Evolutionary conservation across 345 rosid genomes (phyloP), one percentile per base, ranked within the genome.

Genomic region (Streptanthus diversifolius): DNA sequence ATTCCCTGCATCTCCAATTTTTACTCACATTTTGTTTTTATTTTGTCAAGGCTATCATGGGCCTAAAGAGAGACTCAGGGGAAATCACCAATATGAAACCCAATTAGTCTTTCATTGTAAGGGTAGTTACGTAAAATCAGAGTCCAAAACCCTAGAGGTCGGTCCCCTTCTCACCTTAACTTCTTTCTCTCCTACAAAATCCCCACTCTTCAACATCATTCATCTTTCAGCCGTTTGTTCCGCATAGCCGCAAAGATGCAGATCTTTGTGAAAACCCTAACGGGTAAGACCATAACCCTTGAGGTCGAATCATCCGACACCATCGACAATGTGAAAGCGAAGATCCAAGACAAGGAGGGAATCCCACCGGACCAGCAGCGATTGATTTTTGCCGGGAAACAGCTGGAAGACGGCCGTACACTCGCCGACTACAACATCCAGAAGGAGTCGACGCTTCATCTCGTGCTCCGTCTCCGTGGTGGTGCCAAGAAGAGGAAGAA

Each of bases 241-340:
- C 24, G 3, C 39, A 4, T 30, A 1, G 48, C 19, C 43, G 35
- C 29, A 30, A 75, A 71, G 77, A 87, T 87, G 92, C 92, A 87
- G 87, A 85, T 87, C 83, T 87, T 87, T 73, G 92, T 86, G 73
- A 88, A 87, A 71, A 85, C 93, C 87, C 85, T 88, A 14, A 85
- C 93, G 74, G 92, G 92, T 44, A 87, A 87, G 82, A 87, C 90
- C 14, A 85, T 87, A 12, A 87, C 90, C 36, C 86, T 87, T 0
- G 92, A 87, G 85, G 81, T 77, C 0, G 81, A 77, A 5, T 77
- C 81, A 1, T 77, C 80, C 0, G 77, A 77, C 63, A 77, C 80
- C 37, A 77, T 77, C 76, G 80, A 77, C 80, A 77, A 77, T 58
- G 80, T 77, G 55, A 77, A 77, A 30, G 71, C 80, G 44, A 77